Base-by-base conservation (phyloP, 2,329 filamentous ascomycete genomes). In the Parascedosporium putredinis region DNA sequence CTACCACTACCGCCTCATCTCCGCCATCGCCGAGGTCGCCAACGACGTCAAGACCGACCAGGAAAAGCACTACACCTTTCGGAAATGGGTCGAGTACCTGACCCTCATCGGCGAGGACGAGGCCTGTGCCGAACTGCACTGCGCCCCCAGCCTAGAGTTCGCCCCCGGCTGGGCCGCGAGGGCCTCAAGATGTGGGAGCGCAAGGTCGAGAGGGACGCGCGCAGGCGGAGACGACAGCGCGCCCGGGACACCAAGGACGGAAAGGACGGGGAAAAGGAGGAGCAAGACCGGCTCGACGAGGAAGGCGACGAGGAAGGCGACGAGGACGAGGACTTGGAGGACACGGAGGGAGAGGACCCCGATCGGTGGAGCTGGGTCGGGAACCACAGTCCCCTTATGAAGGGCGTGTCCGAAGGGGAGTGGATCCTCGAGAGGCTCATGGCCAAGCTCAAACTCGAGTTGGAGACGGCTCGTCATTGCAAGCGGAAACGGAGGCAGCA, bases 81-180 rank as follows among this genome's bases (percentile, higher is more conserved):
- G 89, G 56, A 84, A 95, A 61, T 95, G 89, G 90, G 84, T 85
- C 0, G 86, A 87, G 69, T 93, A 88, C 57, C 82, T 90, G 6
- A 77, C 79, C 20, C 72, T 95, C 27, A 86, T 95, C n/a, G 79
- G 79, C 44, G 78, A 82, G 58, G 77, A 82, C 59, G 78, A 83
- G 58, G 66, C 64, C 50, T 68, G 68, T 54, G 65, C 74, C 2
- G 62, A 67, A 5, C 73, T 65, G 16, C 79, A 83, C 57, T 62
- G 70, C 9, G 31, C 23, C 24, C 34, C 47, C 2, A 20, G 47
- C 34, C 24, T 42, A 2, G 16, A 24, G 23, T 18, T 12, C 29
- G 10, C 8, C 18, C n/a, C 24, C 25, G 23, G 9, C 34, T 42
- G 16, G 24, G 5, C 9, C 44, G 24, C 12, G 4, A 10, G 34